phyloP scores from a whole-genome alignment of 768 basidiomycete genomes.

The Trametes meyenii region DNA sequence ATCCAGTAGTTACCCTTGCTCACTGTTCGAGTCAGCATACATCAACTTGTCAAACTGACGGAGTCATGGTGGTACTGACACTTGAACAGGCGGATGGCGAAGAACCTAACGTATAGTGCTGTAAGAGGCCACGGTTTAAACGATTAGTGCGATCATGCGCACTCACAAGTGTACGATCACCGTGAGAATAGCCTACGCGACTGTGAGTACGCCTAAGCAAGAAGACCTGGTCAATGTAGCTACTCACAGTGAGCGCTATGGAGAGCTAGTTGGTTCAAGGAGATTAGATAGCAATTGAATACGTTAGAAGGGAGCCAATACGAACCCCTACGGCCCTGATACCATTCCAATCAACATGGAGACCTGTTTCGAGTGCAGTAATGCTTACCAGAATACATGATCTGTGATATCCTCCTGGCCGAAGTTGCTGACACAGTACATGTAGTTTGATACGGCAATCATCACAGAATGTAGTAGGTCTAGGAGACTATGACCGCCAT shows the following conservation, averaged over 20 bases:
- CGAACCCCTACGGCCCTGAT: constrained; percentile 19
- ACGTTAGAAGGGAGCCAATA: neutral
- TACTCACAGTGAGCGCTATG: constrained; percentile 28
- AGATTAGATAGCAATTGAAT: neutral
- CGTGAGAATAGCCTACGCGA: constrained; percentile 26
- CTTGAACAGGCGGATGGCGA: constrained; percentile 28
- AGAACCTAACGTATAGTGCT: constrained; percentile 23
- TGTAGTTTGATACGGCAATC: constrained; percentile 28
- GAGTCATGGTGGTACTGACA: constrained; percentile 11
- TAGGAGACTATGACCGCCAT: constrained; percentile 19
- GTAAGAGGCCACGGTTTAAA: neutral
- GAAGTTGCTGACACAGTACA: constrained; percentile 29
- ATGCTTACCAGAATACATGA: constrained; percentile 28
- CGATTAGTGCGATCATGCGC: neutral
- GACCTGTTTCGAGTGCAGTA: neutral
- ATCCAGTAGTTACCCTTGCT: constrained; percentile 30
- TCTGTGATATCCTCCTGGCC: constrained; percentile 24
- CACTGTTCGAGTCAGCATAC: constrained; percentile 20
- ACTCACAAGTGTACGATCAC: constrained; percentile 31
- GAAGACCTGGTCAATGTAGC: neutral
- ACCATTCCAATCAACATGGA: neutral
- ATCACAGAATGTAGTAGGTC: constrained; percentile 31
- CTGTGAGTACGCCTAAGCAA: neutral
- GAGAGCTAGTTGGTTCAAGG: constrained; percentile 12
- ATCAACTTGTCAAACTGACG: neutral